Percentiles rank a stretch among this genome's conserved stretches.
Conservation (phyloP, 768 basidiomycete species). For the Chiua virens region DNA sequence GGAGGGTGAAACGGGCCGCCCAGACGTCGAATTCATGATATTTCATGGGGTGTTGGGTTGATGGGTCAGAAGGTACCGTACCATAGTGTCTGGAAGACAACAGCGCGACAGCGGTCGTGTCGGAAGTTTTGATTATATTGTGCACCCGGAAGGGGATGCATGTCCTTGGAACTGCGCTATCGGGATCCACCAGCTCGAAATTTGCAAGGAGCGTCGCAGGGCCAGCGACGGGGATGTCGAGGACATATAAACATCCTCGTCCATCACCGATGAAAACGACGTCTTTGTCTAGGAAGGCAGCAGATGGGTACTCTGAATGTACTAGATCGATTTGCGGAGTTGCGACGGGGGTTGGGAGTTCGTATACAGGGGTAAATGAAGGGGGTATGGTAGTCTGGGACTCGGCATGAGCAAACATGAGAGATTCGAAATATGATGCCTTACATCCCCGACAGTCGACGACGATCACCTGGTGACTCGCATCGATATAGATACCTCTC, state of each 20-base stretch:
- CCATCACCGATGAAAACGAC: slow-evolving; percentile 68
- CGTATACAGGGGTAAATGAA: slow-evolving; percentile 54
- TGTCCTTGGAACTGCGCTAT: slow-evolving; percentile 20
- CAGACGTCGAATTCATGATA: slow-evolving; percentile 63
- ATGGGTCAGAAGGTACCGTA: slow-evolving; percentile 16
- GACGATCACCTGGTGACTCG: slow-evolving; percentile 56
- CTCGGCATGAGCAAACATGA: slow-evolving; percentile 25
- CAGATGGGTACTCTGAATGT: slow-evolving; percentile 76
- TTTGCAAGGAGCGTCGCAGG: slow-evolving; percentile 49
- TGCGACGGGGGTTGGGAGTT: slow-evolving; percentile 56
- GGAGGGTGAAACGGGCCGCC: slow-evolving; percentile 54
- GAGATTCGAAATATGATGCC: slow-evolving; percentile 22
- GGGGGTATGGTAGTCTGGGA: slow-evolving; percentile 55
- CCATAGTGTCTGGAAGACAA: slow-evolving; percentile 61
- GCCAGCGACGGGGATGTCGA: slow-evolving; percentile 43
- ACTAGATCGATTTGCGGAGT: slow-evolving; percentile 37
- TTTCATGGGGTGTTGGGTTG: slow-evolving; percentile 20
- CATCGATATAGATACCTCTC: slow-evolving; percentile 67
- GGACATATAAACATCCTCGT: slow-evolving; percentile 60
- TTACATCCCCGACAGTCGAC: slow-evolving; percentile 60
- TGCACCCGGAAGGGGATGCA: slow-evolving; percentile 40
- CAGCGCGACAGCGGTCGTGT: slow-evolving; percentile 44
- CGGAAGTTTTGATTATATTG: slow-evolving; percentile 35
- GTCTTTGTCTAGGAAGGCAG: slow-evolving; percentile 50
- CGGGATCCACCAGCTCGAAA: slow-evolving; percentile 43